Conservation (phyloP, 73 alveolate species). For the Durusdinium trenchii region DNA sequence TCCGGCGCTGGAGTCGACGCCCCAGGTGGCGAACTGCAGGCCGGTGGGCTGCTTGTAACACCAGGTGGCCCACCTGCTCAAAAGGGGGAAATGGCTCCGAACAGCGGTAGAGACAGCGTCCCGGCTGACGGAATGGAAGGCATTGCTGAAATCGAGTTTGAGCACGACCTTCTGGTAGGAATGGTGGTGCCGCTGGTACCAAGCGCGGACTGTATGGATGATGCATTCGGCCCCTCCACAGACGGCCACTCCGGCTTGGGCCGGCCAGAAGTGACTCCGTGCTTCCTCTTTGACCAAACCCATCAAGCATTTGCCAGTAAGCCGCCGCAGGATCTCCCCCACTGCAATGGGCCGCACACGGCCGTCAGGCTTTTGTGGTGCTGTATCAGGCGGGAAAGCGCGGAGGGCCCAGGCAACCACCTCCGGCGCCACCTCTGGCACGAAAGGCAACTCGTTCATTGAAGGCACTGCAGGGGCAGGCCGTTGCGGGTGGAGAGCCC, state of each 20-base stretch:
- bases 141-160: neutral
- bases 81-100: neutral
- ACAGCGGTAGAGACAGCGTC: neutral
- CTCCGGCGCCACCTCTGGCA: no score
- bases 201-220: neutral
- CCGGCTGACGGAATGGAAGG: neutral
- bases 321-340: no score
- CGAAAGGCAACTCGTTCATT: no score
- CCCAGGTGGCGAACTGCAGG: neutral
- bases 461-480: no score
- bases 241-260: neutral
- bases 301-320: neutral
- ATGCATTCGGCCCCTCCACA: neutral
- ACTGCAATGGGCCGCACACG: constrained; percentile 16
- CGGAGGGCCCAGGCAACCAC: no score
- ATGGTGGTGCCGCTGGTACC: neutral
- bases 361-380: neutral
- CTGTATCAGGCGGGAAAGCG: no score
- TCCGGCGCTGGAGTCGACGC: neutral
- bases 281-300: neutral
- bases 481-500: no score
- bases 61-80: neutral
- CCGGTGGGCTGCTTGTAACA: neutral
- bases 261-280: neutral
- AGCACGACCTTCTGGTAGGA: neutral